Conservation (phyloP, 352 stramenopile genomes). For the Plasmopara muralis region DNA sequence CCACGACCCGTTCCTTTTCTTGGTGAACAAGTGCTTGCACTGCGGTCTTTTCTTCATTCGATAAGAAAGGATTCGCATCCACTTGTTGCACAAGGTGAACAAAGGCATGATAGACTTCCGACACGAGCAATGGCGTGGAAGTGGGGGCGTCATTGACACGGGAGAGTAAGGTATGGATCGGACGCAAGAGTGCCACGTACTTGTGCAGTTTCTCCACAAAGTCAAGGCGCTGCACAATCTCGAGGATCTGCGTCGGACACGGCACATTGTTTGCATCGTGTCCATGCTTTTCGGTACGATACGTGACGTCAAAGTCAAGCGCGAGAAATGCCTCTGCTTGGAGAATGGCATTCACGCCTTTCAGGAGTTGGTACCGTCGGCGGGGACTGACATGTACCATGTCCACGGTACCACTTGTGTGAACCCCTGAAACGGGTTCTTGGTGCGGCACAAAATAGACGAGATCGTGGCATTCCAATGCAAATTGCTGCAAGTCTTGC, state of each 20-base stretch:
- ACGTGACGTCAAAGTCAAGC: background rate
- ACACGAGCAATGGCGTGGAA: slow-evolving; percentile 18
- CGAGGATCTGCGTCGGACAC: slow-evolving; percentile 21
- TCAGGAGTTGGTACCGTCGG: slow-evolving; percentile 17
- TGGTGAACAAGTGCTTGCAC: slow-evolving; percentile 19
- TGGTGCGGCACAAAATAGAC: slow-evolving; percentile 16
- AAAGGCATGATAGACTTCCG: slow-evolving; percentile 33
- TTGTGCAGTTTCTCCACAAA: slow-evolving; percentile 29
- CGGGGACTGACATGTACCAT: slow-evolving; percentile 21
- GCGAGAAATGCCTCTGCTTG: slow-evolving; percentile 22
- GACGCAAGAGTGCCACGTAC: slow-evolving; percentile 26
- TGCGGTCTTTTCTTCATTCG: slow-evolving; percentile 19
- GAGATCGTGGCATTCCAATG: slow-evolving; percentile 31
- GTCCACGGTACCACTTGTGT: too few relatives aligned
- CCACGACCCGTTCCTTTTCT: slow-evolving; percentile 16
- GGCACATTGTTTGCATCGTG: background rate
- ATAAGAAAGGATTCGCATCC: slow-evolving; percentile 15
- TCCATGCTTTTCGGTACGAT: background rate
- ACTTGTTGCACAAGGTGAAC: slow-evolving; percentile 18
- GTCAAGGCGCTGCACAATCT: slow-evolving; percentile 16
- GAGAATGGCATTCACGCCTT: slow-evolving; percentile 24
- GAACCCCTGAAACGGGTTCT: background rate
- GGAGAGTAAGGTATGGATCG: slow-evolving; percentile 20
- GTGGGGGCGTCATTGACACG: slow-evolving; percentile 6
- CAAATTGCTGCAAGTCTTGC: slow-evolving; percentile 30